Conservation (phyloP, 768 basidiomycete genomes). For the Pleurotus tuoliensis region DNA sequence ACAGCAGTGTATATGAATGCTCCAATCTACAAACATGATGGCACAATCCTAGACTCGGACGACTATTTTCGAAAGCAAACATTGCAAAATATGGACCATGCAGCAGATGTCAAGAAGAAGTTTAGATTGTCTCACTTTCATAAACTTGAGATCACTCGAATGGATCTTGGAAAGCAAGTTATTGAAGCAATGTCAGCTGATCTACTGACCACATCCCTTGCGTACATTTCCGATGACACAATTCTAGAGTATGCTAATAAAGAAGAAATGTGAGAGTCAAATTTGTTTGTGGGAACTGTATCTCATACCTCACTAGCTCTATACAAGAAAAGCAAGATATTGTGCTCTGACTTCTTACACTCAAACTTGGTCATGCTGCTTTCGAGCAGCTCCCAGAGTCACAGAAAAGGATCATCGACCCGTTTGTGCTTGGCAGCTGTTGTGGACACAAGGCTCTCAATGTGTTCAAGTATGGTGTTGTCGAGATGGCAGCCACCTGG, state of each 20-base stretch:
- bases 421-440: conserved; percentile 34
- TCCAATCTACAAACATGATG: conserved; percentile 11
- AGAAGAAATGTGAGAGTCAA: background rate
- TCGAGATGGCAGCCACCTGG: conserved; percentile 25
- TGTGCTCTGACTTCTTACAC: conserved; percentile 13
- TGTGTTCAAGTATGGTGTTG: conserved; percentile 24
- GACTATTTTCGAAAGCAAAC: conserved; percentile 16
- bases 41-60: conserved; percentile 8
- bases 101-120: conserved; percentile 24
- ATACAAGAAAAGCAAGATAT: background rate
- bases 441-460: conserved; percentile 37
- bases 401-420: conserved; percentile 15
- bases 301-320: background rate
- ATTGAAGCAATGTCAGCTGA: conserved; percentile 11
- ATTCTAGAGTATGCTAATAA: background rate
- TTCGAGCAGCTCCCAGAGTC: conserved; percentile 10
- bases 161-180: conserved; percentile 9
- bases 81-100: conserved; percentile 23
- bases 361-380: conserved; percentile 14
- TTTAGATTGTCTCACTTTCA: conserved; percentile 12
- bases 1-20: conserved; percentile 16
- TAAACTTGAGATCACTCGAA: conserved; percentile 7
- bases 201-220: background rate
- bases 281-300: background rate
- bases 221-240: conserved; percentile 3